Evolutionary conservation across 2,329 filamentous ascomycete species (phyloP).

Genomic region (Penicillium expansum): DNA sequence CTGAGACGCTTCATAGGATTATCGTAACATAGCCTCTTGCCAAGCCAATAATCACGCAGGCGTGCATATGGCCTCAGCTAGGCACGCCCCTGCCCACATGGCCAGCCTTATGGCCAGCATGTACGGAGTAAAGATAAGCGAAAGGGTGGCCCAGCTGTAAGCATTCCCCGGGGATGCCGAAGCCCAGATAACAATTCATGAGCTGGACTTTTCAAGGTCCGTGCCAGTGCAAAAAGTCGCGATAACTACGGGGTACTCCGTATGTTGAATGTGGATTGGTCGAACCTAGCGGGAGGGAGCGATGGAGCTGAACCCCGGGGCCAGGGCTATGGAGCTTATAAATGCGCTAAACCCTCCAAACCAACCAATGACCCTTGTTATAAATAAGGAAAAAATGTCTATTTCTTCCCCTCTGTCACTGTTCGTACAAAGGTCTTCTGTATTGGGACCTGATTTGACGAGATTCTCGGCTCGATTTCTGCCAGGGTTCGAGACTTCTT

Average conservation of each 20-base stretch:
- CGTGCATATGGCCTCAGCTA: too few relatives aligned
- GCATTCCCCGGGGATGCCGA: background rate
- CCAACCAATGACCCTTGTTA: background rate
- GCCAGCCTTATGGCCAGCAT: background rate
- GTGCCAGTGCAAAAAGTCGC: background rate
- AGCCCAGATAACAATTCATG: too few relatives aligned
- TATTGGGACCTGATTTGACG: slow-evolving; percentile 8
- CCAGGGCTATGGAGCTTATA: background rate
- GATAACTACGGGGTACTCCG: too few relatives aligned
- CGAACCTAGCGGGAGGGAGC: background rate
- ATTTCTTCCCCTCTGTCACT: slow-evolving; percentile 1
- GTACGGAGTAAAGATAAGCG: background rate
- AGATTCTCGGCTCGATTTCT: background rate
- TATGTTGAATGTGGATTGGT: background rate
- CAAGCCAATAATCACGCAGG: background rate
- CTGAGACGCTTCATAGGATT: background rate
- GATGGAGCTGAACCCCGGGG: background rate
- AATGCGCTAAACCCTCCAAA: background rate
- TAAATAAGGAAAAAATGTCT: background rate
- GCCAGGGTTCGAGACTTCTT: slow-evolving; percentile 7
- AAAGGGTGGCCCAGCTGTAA: background rate
- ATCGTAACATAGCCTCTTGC: background rate
- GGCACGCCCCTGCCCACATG: background rate
- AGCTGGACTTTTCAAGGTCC: background rate
- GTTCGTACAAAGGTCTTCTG: slow-evolving; percentile 9